Conservation (phyloP, 768 basidiomycete species). For the Dioszegia hungarica region DNA sequence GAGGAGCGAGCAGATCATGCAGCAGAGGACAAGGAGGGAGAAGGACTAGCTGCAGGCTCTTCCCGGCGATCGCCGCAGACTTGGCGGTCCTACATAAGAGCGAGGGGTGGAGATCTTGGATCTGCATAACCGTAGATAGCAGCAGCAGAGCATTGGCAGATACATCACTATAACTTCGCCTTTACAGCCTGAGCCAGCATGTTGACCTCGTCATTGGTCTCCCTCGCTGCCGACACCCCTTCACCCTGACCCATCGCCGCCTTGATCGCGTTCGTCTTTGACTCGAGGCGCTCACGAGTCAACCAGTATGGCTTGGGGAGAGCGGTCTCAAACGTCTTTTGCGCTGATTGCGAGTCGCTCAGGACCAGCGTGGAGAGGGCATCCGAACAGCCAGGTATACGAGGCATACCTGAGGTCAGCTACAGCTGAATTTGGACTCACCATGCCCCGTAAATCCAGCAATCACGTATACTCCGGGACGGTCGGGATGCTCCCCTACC, state of each 20-base stretch:
- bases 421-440: slow-evolving; percentile 8
- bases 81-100: too few species aligned
- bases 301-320: slow-evolving; percentile 27
- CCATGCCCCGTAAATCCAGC: slow-evolving; percentile 40
- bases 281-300: slow-evolving; percentile 17
- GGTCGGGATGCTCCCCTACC: slow-evolving; percentile 23
- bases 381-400: slow-evolving; percentile 26
- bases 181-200: slow-evolving; percentile 5
- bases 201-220: slow-evolving; percentile 15
- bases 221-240: background rate
- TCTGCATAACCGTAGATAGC: too few species aligned
- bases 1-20: too few species aligned
- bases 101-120: too few species aligned
- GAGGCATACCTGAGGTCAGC: slow-evolving; percentile 26
- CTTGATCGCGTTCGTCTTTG: slow-evolving; percentile 22
- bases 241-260: slow-evolving; percentile 20
- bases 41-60: too few species aligned
- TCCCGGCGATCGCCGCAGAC: too few species aligned
- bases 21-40: too few species aligned
- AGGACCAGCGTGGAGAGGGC: slow-evolving; percentile 15
- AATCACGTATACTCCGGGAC: slow-evolving; percentile 24
- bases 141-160: too few species aligned
- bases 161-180: slow-evolving; percentile 15
- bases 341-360: background rate
- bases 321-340: slow-evolving; percentile 6